phyloP scores from a whole-genome alignment of 2,329 filamentous ascomycete genomes.

The Aureobasidium subglaciale region DNA sequence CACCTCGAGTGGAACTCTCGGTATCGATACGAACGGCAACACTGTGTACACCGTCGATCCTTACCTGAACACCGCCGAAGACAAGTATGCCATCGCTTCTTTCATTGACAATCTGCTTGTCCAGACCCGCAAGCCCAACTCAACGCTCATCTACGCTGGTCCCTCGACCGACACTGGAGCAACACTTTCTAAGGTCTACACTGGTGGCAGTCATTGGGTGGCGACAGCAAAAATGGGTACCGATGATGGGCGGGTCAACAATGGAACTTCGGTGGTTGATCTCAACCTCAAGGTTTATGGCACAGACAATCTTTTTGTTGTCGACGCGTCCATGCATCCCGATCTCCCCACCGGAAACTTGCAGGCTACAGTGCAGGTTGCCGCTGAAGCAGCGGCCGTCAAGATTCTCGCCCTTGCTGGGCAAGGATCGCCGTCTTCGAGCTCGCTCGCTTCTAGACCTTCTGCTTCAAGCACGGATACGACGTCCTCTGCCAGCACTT shows the following conservation, averaged over 20 bases:
- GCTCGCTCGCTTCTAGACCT: background rate
- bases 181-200: background rate
- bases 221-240: constrained; percentile 55
- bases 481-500: background rate
- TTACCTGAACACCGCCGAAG: constrained; percentile 45
- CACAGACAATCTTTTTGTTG: constrained; percentile 30
- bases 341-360: constrained; percentile 62
- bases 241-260: constrained; percentile 45
- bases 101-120: constrained; percentile 40
- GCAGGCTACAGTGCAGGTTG: constrained; percentile 54
- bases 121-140: constrained; percentile 19
- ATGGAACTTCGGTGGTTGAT: constrained; percentile 56
- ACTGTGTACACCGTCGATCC: constrained; percentile 42
- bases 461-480: background rate
- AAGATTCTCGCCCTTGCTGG: constrained; percentile 28
- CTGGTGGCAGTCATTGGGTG: constrained; percentile 30
- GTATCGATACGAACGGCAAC: constrained; percentile 30
- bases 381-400: constrained; percentile 50
- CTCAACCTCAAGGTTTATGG: constrained; percentile 54
- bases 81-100: constrained; percentile 34
- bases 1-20: constrained; percentile 40
- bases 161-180: constrained; percentile 26
- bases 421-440: background rate
- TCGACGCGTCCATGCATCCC: constrained; percentile 60
- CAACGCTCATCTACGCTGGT: constrained; percentile 34